Conservation (phyloP, 176 grass and related monocot species). For the Luzula sylvatica region DNA sequence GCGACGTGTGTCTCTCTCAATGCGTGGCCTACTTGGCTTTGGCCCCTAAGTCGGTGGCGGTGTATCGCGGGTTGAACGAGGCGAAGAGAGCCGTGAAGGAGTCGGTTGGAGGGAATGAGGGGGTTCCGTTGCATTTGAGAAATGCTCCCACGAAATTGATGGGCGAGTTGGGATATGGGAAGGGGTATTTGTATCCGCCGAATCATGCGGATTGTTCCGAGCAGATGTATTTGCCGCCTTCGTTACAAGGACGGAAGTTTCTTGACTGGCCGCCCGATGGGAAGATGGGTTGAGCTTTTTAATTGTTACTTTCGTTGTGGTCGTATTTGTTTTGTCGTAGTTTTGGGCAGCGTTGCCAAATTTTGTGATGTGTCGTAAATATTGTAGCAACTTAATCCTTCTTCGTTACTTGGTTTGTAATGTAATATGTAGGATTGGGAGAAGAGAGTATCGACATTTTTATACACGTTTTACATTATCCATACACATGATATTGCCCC, state of each 20-base stretch:
- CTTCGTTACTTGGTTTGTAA: no score
- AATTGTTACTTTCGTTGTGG: no score
- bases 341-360: no score
- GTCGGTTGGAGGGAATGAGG: slow-evolving; percentile 30
- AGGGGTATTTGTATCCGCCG: slow-evolving; percentile 41
- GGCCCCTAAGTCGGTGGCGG: slow-evolving; percentile 37
- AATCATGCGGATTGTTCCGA: slow-evolving; percentile 28
- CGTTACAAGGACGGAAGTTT: slow-evolving; percentile 31
- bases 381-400: no score
- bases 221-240: slow-evolving; percentile 33
- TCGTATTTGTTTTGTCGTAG: no score
- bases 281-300: neutral
- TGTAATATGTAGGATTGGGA: no score
- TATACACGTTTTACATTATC: no score
- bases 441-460: no score
- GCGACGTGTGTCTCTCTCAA: slow-evolving; percentile 38
- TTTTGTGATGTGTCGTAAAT: no score
- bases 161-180: slow-evolving; percentile 37
- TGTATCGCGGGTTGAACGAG: slow-evolving; percentile 24
- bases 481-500: no score
- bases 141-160: slow-evolving; percentile 44
- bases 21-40: slow-evolving; percentile 33
- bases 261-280: slow-evolving; percentile 28
- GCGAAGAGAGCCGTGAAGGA: slow-evolving; percentile 31
- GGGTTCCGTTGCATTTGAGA: slow-evolving; percentile 41